phyloP scores from a whole-genome alignment of 106 monocot genomes.

The Platanthera guangdongensis region DNA sequence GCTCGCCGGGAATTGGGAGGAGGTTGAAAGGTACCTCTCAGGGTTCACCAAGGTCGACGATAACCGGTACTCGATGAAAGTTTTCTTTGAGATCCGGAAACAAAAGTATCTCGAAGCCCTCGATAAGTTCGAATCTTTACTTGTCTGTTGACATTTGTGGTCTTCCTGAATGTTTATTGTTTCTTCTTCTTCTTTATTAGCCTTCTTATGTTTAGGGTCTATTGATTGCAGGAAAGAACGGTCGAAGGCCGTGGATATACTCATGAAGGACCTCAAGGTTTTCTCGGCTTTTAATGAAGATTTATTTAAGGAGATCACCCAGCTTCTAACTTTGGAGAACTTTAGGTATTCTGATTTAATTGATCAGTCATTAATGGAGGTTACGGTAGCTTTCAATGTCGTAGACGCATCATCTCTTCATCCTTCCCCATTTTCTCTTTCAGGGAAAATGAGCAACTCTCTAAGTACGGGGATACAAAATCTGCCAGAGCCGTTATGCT shows the following conservation, averaged over 20 bases:
- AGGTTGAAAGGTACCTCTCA: conserved; percentile 41
- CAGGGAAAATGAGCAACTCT: conserved; percentile 55
- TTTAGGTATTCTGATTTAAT: conserved; percentile 16
- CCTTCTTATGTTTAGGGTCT: neutral
- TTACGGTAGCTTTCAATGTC: conserved; percentile 2
- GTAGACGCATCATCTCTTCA: neutral
- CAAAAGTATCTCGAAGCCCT: conserved; percentile 61
- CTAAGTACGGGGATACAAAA: conserved; percentile 56
- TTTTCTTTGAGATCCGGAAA: conserved; percentile 55
- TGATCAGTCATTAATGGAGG: neutral
- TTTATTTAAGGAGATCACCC: conserved; percentile 56
- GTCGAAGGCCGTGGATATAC: conserved; percentile 46
- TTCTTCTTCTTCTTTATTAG: neutral
- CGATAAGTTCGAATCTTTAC: conserved; percentile 23
- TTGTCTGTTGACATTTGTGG: neutral
- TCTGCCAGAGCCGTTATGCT: conserved; percentile 49
- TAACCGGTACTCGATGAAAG: conserved; percentile 53
- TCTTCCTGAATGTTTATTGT: neutral
- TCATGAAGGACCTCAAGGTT: conserved; percentile 52
- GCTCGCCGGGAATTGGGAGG: conserved; percentile 42
- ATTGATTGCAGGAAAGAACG: conserved; percentile 36
- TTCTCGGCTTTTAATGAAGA: conserved; percentile 47
- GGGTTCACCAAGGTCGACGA: conserved; percentile 60
- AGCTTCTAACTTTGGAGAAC: conserved; percentile 43
- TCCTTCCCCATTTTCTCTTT: neutral